phyloP scores from a whole-genome alignment of 2,329 filamentous ascomycete genomes.

The Pseudopyrenochaeta lycopersici region DNA sequence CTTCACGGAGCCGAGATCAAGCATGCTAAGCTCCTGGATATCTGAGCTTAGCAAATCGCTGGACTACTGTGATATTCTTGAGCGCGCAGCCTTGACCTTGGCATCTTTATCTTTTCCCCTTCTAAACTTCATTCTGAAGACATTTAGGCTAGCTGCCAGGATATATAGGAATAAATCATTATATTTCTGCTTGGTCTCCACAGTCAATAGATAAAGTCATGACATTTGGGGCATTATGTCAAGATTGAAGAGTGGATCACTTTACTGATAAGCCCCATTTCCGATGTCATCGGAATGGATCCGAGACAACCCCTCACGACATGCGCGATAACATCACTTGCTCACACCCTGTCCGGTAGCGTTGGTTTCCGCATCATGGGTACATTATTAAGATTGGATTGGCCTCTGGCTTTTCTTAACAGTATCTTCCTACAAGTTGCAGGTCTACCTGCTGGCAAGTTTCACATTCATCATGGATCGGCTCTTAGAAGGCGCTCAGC shows the following conservation, averaged over 20 bases:
- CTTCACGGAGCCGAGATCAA: constrained; percentile 32
- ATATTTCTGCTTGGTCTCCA: neutral
- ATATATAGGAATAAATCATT: no score
- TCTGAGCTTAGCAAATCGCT: constrained; percentile 3
- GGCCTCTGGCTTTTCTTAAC: neutral
- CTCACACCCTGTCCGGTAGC: neutral
- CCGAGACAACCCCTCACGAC: constrained; percentile 20
- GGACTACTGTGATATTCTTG: neutral
- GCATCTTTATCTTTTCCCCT: no score
- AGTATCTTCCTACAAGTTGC: neutral
- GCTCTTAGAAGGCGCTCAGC: constrained; percentile 3
- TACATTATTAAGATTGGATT: neutral
- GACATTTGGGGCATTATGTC: no score
- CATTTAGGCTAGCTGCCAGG: no score
- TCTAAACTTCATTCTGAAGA: no score
- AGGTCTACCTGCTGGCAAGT: no score
- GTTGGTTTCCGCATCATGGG: neutral
- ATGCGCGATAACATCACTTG: constrained; percentile 6
- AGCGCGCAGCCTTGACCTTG: neutral
- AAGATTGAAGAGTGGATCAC: constrained; percentile 8
- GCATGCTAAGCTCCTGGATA: constrained; percentile 31
- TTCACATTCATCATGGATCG: constrained; percentile 2
- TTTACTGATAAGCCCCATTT: constrained; percentile 13
- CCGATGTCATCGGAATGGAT: constrained; percentile 20
- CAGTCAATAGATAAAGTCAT: no score